Base-by-base conservation (phyloP, 495 filamentous ascomycete species). In the Aspergillus carlsbadensis region DNA sequence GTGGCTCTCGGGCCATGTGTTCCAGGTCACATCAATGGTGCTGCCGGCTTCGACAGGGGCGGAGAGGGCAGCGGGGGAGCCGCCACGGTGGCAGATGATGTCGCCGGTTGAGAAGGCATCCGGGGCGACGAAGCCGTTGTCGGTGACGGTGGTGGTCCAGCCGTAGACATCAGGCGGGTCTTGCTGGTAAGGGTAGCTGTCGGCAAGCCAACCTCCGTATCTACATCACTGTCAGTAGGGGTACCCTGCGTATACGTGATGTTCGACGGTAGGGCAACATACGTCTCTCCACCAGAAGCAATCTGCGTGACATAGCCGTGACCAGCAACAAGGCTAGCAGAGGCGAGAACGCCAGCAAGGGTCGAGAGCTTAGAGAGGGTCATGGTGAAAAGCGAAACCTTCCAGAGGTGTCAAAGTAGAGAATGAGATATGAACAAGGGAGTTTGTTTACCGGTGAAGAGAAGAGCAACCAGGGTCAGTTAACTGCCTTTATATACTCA, bases 61-160 rank as follows among this genome's bases (percentile, higher is more conserved):
- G 63, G 78, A 74, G 34, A 82, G 71, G 0, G 75, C 68, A 33
- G 74, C 86, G 3, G 79, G 70, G 36, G 76, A 74, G 34, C 78
- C 83, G 37, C 72, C 69, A 59, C 75, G 78, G 75, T 90, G 87
- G 77, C 89, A 92, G 68, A 84, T 81, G 61, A 91, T 90, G 59
- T 89, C 81, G 24, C 69, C 45, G 59, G 70, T 76, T 43, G 75
- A 71, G 62, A 78, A 79, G 6, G 47, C 67, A 52, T 68, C 65
- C 35, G 78, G 81, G 41, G 77, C 70, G 34, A 87, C 69, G 71
- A 80, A 87, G 52, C 84, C 84, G 50, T 82, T 76, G 66, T 85
- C 81, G 14, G 78, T 77, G 52, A 78, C 77, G 24, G 75, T 64
- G 20, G 75, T 77, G 18, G 73, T 69, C 83, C 84, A 87, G 57